Conservation (phyloP, 192 early-diverging fungal species). For the Podila minutissima region DNA sequence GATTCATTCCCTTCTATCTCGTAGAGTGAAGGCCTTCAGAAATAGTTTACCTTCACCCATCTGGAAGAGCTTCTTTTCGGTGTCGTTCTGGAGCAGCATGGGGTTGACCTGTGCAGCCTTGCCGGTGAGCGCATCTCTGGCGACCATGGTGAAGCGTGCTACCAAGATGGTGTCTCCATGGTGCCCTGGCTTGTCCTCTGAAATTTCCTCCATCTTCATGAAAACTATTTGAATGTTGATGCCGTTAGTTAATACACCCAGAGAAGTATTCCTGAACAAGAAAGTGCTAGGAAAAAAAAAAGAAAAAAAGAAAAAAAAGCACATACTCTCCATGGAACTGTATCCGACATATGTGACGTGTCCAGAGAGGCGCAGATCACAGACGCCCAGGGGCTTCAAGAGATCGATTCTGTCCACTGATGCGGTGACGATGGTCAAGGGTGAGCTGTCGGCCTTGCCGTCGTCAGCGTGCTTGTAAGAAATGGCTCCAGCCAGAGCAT, state of each 20-base stretch:
- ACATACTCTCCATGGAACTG: constrained; percentile 83
- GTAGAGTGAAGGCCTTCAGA: background rate
- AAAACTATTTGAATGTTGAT: constrained; percentile 50
- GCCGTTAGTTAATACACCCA: no score
- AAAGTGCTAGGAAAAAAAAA: background rate
- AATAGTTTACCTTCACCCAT: constrained; percentile 62
- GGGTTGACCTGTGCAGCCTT: constrained; percentile 77
- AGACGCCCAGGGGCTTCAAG: constrained; percentile 62
- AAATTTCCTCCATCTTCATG: constrained; percentile 68
- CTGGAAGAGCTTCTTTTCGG: constrained; percentile 75
- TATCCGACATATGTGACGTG: constrained; percentile 84
- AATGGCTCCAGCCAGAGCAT: constrained; percentile 81
- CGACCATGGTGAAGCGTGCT: constrained; percentile 93
- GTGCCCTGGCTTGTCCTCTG: constrained; percentile 20
- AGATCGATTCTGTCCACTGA: constrained; percentile 89
- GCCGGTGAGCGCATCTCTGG: constrained; percentile 72
- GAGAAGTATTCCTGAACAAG: background rate
- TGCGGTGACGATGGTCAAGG: constrained; percentile 86
- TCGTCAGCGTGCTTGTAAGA: constrained; percentile 75
- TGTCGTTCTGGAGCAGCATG: constrained; percentile 73
- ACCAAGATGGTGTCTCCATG: constrained; percentile 67
- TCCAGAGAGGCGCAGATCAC: constrained; percentile 80
- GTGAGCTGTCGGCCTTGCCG: constrained; percentile 29
- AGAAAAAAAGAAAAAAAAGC: no score
- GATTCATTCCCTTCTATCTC: no score